Percentiles rank a stretch among this genome's conserved stretches.
phyloP scores from a whole-genome alignment of 1,284 basidiomycete genomes.

The Sporisorium sorghi region DNA sequence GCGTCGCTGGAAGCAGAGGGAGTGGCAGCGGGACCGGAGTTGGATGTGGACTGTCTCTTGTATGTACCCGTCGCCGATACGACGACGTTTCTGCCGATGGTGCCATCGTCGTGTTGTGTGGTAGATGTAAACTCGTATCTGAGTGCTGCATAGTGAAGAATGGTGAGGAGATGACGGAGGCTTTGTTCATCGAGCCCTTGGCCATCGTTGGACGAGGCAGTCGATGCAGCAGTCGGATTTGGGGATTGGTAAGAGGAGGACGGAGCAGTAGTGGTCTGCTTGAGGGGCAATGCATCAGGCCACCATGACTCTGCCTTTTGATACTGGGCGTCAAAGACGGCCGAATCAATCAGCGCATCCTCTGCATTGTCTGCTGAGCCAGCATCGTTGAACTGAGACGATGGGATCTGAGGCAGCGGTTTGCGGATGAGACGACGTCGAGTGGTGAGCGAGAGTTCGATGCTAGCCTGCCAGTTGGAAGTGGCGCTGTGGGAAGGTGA shows the following conservation, averaged over 20 bases:
- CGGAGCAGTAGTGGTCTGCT: constrained; percentile 8
- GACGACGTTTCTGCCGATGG: constrained; percentile 24
- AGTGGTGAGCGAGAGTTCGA: constrained; percentile 57
- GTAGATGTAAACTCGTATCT: background rate
- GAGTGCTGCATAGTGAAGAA: constrained; percentile 50
- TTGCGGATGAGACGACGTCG: constrained; percentile 60
- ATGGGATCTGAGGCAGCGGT: constrained; percentile 56
- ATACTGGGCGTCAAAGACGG: constrained; percentile 26
- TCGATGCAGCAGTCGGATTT: too few relatives aligned
- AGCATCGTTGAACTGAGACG: constrained; percentile 1
- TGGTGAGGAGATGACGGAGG: constrained; percentile 35
- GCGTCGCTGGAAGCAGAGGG: background rate
- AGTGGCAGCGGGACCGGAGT: background rate
- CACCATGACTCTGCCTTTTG: constrained; percentile 46
- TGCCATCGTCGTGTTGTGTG: constrained; percentile 13
- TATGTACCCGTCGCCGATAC: constrained; percentile 39
- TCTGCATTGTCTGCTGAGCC: background rate
- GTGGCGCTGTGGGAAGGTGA: constrained; percentile 20
- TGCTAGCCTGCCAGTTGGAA: constrained; percentile 53
- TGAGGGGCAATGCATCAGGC: constrained; percentile 38
- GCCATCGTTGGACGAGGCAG: constrained; percentile 18
- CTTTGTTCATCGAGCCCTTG: constrained; percentile 50
- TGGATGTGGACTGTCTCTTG: constrained; percentile 24
- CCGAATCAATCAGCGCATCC: constrained; percentile 15
- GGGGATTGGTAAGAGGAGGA: constrained; percentile 8